A percentile compares a stretch with the other conserved stretches of the same genome.
Conservation (phyloP, 192 early-diverging fungal genomes). For the Backusella tarrabulga region DNA sequence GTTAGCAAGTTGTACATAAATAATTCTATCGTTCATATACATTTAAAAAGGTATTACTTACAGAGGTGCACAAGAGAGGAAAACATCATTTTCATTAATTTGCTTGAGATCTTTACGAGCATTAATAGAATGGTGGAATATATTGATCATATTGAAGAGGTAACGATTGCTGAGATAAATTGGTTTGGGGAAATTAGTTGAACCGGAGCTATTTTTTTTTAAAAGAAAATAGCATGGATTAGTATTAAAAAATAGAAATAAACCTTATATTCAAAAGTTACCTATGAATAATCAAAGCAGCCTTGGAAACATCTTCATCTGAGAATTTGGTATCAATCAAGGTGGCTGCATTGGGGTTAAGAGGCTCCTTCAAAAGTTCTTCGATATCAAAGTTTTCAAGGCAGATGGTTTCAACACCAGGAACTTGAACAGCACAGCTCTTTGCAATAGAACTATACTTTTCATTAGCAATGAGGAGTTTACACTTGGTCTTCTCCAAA, state of each 20-base stretch:
- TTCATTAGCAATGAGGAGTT: background rate
- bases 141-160: background rate
- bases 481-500: background rate
- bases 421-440: background rate
- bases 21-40: background rate
- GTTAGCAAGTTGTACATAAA: background rate
- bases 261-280: background rate
- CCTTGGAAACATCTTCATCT: background rate
- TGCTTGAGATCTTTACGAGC: too few relatives aligned
- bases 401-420: background rate
- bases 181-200: slow-evolving; percentile 10
- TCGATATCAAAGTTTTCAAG: background rate
- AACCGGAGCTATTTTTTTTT: background rate
- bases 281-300: slow-evolving; percentile 10
- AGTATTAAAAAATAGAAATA: background rate
- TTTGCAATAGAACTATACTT: background rate
- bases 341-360: background rate
- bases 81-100: background rate
- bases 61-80: slow-evolving; percentile 10
- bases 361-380: background rate
- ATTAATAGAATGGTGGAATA: background rate
- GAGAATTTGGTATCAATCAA: background rate
- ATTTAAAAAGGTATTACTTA: background rate
- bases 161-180: background rate
- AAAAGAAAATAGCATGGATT: background rate